A percentile compares a stretch with the other conserved stretches of the same genome.
Conservation (phyloP, 2,329 filamentous ascomycete genomes). For the Aspergillus udagawae region DNA sequence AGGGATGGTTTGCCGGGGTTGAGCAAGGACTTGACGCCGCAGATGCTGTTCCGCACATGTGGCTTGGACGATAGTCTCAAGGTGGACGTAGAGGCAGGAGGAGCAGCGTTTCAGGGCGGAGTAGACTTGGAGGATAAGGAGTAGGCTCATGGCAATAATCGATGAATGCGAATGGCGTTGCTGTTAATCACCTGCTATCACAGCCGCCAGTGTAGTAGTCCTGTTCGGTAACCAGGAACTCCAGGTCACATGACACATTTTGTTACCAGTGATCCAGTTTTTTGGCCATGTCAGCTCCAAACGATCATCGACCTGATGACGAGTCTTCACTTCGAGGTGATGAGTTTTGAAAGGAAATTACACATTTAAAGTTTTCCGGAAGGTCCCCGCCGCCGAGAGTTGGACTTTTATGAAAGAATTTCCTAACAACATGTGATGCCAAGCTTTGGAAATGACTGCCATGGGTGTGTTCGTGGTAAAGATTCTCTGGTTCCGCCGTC, state of each 20-base stretch:
- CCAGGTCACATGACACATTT: background rate
- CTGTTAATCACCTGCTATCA: background rate
- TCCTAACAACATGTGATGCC: background rate
- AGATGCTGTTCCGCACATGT: slow-evolving; percentile 42
- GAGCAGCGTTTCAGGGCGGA: slow-evolving; percentile 28
- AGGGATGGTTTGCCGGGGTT: slow-evolving; percentile 30
- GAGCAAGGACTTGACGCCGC: slow-evolving; percentile 30
- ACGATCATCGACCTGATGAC: background rate
- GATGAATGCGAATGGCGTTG: background rate
- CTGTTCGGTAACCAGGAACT: background rate
- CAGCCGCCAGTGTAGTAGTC: background rate
- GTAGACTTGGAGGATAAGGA: slow-evolving; percentile 22
- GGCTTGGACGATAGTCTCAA: slow-evolving; percentile 40
- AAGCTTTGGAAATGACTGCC: background rate
- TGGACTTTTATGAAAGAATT: background rate
- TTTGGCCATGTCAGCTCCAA: background rate
- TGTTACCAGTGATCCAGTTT: no score
- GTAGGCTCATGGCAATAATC: background rate
- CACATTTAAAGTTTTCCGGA: no score
- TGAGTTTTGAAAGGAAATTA: background rate
- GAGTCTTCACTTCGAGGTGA: background rate
- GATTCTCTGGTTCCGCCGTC: slow-evolving; percentile 6
- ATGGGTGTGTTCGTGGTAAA: background rate
- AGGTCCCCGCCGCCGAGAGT: background rate
- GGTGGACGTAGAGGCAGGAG: slow-evolving; percentile 39